A percentile compares a stretch with the other conserved stretches of the same genome.
phyloP scores from a whole-genome alignment of 2,329 filamentous ascomycete species.

The Neofusicoccum kwambonambiense region DNA sequence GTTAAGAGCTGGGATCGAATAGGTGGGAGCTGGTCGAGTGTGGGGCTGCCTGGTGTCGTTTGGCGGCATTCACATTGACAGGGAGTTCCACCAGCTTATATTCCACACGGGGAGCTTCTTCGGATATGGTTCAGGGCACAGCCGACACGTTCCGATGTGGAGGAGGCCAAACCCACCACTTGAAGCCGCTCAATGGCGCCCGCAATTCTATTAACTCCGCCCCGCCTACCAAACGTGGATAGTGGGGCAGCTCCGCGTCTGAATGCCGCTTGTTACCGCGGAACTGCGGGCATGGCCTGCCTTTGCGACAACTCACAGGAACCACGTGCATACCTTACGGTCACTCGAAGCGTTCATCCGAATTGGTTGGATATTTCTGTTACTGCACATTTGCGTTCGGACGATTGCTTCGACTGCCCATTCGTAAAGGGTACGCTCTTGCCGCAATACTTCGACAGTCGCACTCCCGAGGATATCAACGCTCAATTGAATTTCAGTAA shows the following conservation, averaged over 20 bases:
- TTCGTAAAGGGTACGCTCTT: no score
- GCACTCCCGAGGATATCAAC: background rate
- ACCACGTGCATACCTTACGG: no score
- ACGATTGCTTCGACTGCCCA: no score
- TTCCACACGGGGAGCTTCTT: background rate
- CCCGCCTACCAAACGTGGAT: background rate
- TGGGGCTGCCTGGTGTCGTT: background rate
- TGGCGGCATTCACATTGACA: background rate
- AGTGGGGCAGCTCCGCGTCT: background rate
- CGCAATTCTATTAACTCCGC: background rate
- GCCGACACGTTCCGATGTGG: slow-evolving; percentile 14
- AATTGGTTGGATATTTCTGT: no score
- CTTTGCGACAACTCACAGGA: no score
- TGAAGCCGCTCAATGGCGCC: background rate
- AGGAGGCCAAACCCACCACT: slow-evolving; percentile 1
- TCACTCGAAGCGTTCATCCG: no score
- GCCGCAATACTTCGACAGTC: background rate
- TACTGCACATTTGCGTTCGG: no score
- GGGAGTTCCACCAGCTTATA: background rate
- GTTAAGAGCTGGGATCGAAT: background rate
- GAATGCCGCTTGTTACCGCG: background rate
- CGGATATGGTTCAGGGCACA: background rate
- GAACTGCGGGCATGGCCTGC: background rate
- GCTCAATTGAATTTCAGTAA: background rate
- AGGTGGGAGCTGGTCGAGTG: no score